A percentile compares a stretch with the other conserved stretches of the same genome.
phyloP scores from a whole-genome alignment of 2,329 filamentous ascomycete genomes.

The Fusarium circinatum region DNA sequence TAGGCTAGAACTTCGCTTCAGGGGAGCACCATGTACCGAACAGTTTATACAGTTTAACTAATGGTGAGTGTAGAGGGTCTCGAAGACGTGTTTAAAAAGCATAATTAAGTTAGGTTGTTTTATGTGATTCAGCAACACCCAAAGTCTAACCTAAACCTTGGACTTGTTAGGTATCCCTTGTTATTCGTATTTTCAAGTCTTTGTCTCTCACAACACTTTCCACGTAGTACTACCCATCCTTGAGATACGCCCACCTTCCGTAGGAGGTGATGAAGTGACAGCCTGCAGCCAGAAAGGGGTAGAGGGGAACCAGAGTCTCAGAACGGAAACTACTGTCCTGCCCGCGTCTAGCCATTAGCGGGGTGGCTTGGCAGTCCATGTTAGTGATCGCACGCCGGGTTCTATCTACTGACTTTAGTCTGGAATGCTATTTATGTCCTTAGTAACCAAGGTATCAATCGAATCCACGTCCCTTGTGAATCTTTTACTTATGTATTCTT shows the following conservation, averaged over 20 bases:
- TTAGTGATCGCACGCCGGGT: constrained; percentile 13
- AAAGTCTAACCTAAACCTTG: background rate
- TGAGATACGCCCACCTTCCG: constrained; percentile 5
- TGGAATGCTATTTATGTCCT: constrained; percentile 25
- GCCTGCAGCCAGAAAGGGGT: constrained; percentile 16
- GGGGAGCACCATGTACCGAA: background rate
- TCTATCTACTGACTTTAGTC: background rate
- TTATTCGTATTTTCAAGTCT: background rate
- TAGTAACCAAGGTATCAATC: background rate
- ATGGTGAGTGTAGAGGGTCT: background rate
- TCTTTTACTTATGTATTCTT: background rate
- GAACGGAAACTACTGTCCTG: constrained; percentile 32
- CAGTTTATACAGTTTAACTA: background rate
- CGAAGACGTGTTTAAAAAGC: background rate
- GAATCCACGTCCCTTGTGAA: background rate
- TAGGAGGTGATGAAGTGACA: background rate
- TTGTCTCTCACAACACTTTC: background rate
- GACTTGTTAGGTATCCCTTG: background rate
- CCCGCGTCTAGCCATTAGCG: constrained; percentile 22
- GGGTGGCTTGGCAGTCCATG: constrained; percentile 31
- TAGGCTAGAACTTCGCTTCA: background rate
- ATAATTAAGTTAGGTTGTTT: background rate
- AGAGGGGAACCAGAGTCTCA: constrained; percentile 27
- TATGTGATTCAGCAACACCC: background rate
- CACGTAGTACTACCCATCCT: background rate